A percentile compares a stretch with the other conserved stretches of the same genome.
These are phyloP conservation scores for Russula compacta DNA, from an alignment of 768 basidiomycete species.

Conservation along the genomic window DNA sequence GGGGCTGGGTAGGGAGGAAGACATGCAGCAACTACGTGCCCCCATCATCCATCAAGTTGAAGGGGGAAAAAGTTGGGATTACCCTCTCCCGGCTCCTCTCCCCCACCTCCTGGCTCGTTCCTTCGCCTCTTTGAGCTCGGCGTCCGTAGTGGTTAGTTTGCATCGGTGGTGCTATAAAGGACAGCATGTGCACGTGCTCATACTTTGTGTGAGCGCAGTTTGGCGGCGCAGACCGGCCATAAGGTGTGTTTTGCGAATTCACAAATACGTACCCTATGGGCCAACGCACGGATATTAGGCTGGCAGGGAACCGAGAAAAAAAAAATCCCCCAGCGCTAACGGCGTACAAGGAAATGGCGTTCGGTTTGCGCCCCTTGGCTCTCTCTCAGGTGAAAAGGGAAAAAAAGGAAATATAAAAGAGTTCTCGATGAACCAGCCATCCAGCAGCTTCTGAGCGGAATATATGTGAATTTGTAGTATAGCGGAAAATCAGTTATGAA, in stretches of 20 bases:
- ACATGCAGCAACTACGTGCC: background rate
- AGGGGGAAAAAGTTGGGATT: background rate
- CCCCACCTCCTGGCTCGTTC: background rate
- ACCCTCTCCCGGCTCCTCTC: background rate
- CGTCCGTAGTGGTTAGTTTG: background rate
- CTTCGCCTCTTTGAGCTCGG: background rate
- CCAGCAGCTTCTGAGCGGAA: too few relatives aligned
- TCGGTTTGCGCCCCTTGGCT: background rate
- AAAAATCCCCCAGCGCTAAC: background rate
- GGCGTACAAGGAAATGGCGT: background rate
- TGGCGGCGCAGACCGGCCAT: too few relatives aligned
- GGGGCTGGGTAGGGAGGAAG: too few relatives aligned
- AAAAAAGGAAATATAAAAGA: too few relatives aligned
- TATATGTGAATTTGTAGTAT: too few relatives aligned
- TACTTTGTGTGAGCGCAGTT: background rate
- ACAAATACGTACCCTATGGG: background rate
- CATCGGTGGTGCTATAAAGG: background rate
- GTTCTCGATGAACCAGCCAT: too few relatives aligned
- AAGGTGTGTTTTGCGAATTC: background rate
- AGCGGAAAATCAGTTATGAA: too few relatives aligned
- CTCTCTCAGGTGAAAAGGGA: too few relatives aligned
- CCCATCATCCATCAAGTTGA: background rate
- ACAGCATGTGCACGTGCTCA: background rate
- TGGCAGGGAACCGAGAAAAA: background rate
- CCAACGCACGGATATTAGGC: conserved; percentile 3